A percentile compares a stretch with the other conserved stretches of the same genome.
Evolutionary conservation across 371 early-diverging fungal genomes (phyloP).

Genomic region (Rhizopus delemar): DNA sequence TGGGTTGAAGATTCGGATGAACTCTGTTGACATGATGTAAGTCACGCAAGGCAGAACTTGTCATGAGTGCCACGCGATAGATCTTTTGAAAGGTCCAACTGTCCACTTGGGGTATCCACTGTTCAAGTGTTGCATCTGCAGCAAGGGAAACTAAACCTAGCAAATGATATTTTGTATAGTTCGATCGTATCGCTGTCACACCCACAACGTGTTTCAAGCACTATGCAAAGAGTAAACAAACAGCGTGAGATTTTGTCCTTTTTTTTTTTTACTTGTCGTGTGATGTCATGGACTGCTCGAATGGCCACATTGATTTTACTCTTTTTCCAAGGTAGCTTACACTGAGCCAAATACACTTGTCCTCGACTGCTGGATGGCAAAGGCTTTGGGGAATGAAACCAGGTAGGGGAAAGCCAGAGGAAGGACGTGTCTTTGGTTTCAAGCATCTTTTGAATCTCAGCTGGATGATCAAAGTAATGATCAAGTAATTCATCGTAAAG

Average conservation of each 20-base stretch:
- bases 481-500: constrained; percentile 23
- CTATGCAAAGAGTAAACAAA: background rate
- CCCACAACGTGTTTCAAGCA: constrained; percentile 13
- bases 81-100: constrained; percentile 24
- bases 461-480: constrained; percentile 19
- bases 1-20: constrained; percentile 25
- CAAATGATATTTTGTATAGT: constrained; percentile 5
- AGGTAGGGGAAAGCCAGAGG: constrained; percentile 19
- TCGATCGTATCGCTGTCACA: constrained; percentile 19
- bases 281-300: constrained; percentile 8
- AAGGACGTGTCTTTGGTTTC: constrained; percentile 5
- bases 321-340: constrained; percentile 12
- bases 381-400: constrained; percentile 13
- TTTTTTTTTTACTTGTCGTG: background rate
- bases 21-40: constrained; percentile 8
- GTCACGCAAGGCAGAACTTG: constrained; percentile 15
- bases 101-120: constrained; percentile 28
- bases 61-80: constrained; percentile 9
- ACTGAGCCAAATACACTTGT: constrained; percentile 19
- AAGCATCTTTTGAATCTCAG: constrained; percentile 3
- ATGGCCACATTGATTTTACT: background rate
- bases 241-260: background rate
- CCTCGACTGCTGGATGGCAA: constrained; percentile 23
- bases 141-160: constrained; percentile 18
- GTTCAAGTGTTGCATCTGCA: constrained; percentile 17